A percentile compares a stretch with the other conserved stretches of the same genome.
Evolutionary conservation across 768 basidiomycete species (phyloP).

Genomic region (Serpula lacrymans): DNA sequence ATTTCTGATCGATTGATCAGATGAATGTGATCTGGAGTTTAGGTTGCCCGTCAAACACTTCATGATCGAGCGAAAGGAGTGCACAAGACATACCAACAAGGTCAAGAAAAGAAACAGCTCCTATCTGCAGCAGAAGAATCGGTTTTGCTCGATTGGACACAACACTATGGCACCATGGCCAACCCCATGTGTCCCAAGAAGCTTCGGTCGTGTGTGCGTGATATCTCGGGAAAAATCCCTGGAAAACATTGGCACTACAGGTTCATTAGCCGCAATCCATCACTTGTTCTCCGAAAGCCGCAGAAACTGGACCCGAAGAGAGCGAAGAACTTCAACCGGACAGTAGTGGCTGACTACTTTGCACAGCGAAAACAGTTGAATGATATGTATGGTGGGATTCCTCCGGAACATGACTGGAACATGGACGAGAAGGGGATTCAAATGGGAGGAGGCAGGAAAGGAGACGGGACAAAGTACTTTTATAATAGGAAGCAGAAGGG

Average conservation of each 20-base stretch:
- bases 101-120: constrained; percentile 13
- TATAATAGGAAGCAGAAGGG: too few species aligned
- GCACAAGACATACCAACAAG: neutral
- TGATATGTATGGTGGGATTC: constrained; percentile 18
- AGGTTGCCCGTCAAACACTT: constrained; percentile 6
- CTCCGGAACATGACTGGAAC: constrained; percentile 28
- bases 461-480: constrained; percentile 26
- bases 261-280: constrained; percentile 19
- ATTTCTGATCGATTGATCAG: too few species aligned
- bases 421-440: constrained; percentile 36
- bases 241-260: constrained; percentile 11
- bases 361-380: constrained; percentile 10
- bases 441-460: constrained; percentile 27
- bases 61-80: neutral
- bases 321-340: constrained; percentile 30
- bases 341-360: constrained; percentile 25
- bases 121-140: constrained; percentile 13
- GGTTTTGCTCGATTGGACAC: constrained; percentile 17
- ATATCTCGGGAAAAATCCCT: constrained; percentile 2
- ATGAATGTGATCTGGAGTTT: too few species aligned
- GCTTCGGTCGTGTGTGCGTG: neutral
- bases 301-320: constrained; percentile 31
- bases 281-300: constrained; percentile 19
- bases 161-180: constrained; percentile 6
- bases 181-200: constrained; percentile 9